Base-by-base conservation (phyloP, 1,284 basidiomycete genomes). In the Mycena citricolor region DNA sequence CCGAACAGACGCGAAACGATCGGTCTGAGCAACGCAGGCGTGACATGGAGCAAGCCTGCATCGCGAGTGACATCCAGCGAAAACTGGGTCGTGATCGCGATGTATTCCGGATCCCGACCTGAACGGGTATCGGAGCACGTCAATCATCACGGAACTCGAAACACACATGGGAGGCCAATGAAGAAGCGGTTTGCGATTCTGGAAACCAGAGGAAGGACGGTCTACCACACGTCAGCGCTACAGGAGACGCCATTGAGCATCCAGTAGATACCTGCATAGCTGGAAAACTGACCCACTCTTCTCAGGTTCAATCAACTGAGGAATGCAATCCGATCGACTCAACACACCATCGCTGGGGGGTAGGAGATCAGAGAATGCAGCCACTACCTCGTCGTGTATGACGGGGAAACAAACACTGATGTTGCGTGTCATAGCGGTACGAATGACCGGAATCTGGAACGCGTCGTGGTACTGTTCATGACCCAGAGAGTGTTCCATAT, bases 131-230 rank as follows among this genome's bases (percentile, higher is more conserved):
- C 5, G 32, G 29, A 8, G 12, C 8, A 16, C 17, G 8, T 6
- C 30, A 12, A 12, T 14, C 21, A 25, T 34, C 14, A n/a, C 71
- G 73, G 6, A 69, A 45, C 7, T 70, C 68, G 16, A 61, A 49
- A 5, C 70, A 51, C 66, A 75, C 73, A 74, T 3, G 69, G 47
- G 8, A 60, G 48, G 2, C 73, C 71, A 19, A 75, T 68, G 32
- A 74, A 68, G 8, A 71, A 55, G 2, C 72, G 61, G 42, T 73
- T 71, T 38, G 59, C 62, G 8, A 64, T 57, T 6, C 67, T 51
- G 5, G 59, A 64, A 4, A 73, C 58, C 14, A 73, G 55, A 12
- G 62, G 52, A 40, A 64, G 47, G 2, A 66, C 44, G 1, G 59
- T 57, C 16, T 71, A 12, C 71, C 65, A 35, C 71, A 67, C 4